Evolutionary conservation across 2,329 filamentous ascomycete genomes (phyloP), one percentile per base, ranked within the genome.

Genomic region (Epichloe brachyelytri): DNA sequence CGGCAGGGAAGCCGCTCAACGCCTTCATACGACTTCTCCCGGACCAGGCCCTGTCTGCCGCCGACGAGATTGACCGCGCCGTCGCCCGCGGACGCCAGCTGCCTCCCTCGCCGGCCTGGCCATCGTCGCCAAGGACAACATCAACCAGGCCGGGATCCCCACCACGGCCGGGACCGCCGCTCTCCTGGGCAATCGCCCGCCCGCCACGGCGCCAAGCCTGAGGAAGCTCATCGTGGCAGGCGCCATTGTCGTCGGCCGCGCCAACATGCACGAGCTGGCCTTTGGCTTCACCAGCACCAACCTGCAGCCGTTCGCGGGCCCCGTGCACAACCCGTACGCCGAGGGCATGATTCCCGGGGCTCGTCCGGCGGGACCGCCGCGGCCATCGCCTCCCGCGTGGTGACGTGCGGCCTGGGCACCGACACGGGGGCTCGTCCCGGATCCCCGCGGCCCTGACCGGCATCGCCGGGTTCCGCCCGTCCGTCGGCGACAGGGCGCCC

Each of bases 201-300:
- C 37, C 14, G 50, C 38, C 2, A 58, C 57, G 2, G 57, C 57
- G 3, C 57, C 53, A 8, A 55, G 54, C 19, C 41, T 58, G 26
- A 55, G 51, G 30, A 54, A 54, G 46, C 51, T 58, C 34, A 52
- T 58, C n/a, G 45, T 47, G 8, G 63, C 58, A 1, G 64, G 64
- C 0, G 64, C 58, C 0, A 53, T 66, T 1, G 47, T 66, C 0
- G 52, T 66, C 6, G 79, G 78, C 0, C 70, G 72, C 43, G 79
- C 78, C 0, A 82, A 65, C 2, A 81, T 80, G 72, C 78, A 56
- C 30, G 53, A 56, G 36, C 48, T 56, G 12, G 54, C 54, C 5
- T 49, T 57, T 33, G 57, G 57, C 10, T 51, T 57, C 38, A 55
- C 56, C 4, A 56, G 57, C n/a, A 57, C 55, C 1, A 57, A 55